A percentile compares a stretch with the other conserved stretches of the same genome.
These are phyloP conservation scores for Epichloe sp. DNA, from an alignment of 2,329 filamentous ascomycete genomes.

Conservation along the genomic window DNA sequence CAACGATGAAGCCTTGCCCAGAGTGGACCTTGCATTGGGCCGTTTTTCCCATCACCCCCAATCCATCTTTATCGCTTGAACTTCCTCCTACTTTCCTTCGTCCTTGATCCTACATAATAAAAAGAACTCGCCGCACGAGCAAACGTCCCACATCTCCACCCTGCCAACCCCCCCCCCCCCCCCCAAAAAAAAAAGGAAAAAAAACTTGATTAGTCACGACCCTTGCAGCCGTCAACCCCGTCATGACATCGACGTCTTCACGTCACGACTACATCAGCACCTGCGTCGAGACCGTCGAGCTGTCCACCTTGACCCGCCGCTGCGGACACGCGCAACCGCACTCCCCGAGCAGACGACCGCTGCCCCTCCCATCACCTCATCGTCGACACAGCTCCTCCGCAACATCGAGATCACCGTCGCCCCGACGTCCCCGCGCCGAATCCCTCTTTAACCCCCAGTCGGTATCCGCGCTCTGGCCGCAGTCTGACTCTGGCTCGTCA, in stretches of 20 bases:
- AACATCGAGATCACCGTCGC: background rate
- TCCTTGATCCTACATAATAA: no score
- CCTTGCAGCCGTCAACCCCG: background rate
- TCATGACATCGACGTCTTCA: background rate
- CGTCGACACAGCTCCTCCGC: background rate
- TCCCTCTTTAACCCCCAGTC: no score
- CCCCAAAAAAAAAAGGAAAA: background rate
- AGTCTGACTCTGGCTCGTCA: background rate
- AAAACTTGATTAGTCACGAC: background rate
- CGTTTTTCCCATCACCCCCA: no score
- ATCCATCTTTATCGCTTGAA: no score
- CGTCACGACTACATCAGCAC: background rate
- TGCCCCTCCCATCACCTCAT: background rate
- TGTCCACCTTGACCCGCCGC: constrained; percentile 1
- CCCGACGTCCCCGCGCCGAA: background rate
- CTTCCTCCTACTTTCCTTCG: no score
- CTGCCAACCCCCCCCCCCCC: no score
- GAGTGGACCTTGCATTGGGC: no score
- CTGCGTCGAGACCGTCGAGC: constrained; percentile 2
- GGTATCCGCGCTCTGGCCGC: no score
- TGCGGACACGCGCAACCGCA: background rate
- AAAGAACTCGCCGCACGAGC: no score
- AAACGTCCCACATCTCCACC: no score
- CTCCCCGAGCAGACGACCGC: background rate
- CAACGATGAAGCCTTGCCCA: no score